Evolutionary conservation across 1,284 basidiomycete species (phyloP).

Genomic region (Leccinum laetum): DNA sequence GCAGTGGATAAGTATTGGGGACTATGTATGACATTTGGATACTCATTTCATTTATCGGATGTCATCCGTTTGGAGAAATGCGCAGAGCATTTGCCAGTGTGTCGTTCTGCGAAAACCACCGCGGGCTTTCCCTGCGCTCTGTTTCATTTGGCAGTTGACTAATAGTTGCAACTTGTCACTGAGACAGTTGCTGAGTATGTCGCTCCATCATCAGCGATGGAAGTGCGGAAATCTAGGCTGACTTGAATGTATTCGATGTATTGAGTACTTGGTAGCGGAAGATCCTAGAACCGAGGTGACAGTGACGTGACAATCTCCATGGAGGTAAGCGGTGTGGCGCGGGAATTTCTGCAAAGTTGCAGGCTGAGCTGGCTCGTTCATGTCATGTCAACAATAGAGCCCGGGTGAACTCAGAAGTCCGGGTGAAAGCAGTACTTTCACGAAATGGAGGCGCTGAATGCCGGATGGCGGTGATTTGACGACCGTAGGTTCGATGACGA

Average conservation of each 20-base stretch:
- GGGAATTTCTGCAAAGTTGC: background rate
- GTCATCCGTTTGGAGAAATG: background rate
- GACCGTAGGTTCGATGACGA: background rate
- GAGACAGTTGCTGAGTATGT: background rate
- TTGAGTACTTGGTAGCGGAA: background rate
- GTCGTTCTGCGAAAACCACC: background rate
- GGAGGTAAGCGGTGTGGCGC: background rate
- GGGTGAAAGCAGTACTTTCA: background rate
- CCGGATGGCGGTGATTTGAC: slow-evolving; percentile 1
- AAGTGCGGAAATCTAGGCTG: background rate
- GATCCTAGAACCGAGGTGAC: background rate
- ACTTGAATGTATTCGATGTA: background rate
- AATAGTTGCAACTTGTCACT: background rate
- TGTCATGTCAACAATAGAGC: background rate
- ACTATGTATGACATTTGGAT: no score
- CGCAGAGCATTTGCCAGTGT: background rate
- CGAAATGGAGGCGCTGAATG: background rate
- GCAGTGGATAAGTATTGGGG: background rate
- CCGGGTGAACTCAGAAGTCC: background rate
- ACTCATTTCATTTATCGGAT: background rate
- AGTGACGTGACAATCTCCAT: no score
- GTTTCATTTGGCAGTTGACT: background rate
- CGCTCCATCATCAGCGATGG: background rate
- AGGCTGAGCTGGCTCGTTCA: background rate
- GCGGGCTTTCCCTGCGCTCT: background rate